Conservation (phyloP, 2,329 filamentous ascomycete species). For the Hortaea werneckii region DNA sequence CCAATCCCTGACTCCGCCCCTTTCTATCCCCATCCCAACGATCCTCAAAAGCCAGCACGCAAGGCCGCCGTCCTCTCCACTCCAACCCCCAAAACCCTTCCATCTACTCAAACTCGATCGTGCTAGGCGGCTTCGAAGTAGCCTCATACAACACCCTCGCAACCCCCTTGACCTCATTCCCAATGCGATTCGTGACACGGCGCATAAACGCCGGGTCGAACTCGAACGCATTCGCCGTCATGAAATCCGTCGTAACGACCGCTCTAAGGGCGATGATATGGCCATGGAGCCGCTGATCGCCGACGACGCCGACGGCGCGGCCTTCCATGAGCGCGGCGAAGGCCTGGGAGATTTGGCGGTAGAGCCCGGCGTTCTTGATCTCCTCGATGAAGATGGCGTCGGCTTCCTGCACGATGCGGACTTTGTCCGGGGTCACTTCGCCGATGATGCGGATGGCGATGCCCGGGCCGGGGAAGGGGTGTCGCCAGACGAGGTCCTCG, state of each 20-base stretch:
- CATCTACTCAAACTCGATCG: conserved; percentile 66
- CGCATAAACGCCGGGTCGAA: conserved; percentile 56
- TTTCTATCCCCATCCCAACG: no score
- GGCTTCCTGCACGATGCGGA: conserved; percentile 68
- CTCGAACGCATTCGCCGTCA: conserved; percentile 62
- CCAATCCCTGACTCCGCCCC: no score
- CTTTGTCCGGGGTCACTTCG: conserved; percentile 69
- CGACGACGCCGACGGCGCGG: conserved; percentile 57
- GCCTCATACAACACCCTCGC: conserved; percentile 61
- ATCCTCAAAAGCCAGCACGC: no score
- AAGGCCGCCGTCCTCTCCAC: no score
- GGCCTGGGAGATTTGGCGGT: conserved; percentile 60
- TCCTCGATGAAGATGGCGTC: conserved; percentile 69
- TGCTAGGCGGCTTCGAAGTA: conserved; percentile 59
- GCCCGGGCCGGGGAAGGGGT: conserved; percentile 67
- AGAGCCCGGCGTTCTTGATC: conserved; percentile 63
- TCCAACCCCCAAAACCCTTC: not conserved
- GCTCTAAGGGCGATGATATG: conserved; percentile 53
- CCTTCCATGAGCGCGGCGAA: conserved; percentile 58
- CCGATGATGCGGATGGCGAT: conserved; percentile 74
- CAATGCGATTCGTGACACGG: conserved; percentile 55
- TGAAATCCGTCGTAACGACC: conserved; percentile 58
- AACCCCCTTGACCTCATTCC: conserved; percentile 66
- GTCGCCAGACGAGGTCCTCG: conserved; percentile 66
- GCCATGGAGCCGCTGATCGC: conserved; percentile 58